Percentiles rank a stretch among this genome's conserved stretches.
Conservation (phyloP, 106 monocot species). For the Dendrobium nobile region DNA sequence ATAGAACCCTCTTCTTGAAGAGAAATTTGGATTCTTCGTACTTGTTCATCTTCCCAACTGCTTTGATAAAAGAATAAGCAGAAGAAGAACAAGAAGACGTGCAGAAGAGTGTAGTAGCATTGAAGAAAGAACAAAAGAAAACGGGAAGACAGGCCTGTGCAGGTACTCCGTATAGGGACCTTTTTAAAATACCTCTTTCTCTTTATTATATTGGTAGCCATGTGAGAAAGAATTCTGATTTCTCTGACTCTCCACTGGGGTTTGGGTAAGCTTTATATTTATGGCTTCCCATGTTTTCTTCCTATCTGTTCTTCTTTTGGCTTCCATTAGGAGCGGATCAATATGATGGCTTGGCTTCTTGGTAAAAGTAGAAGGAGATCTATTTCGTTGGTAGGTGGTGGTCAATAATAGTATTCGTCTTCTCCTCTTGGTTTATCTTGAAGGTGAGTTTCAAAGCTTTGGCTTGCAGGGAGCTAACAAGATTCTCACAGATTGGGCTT, state of each 20-base stretch:
- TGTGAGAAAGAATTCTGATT: neutral
- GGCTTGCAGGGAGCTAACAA: neutral
- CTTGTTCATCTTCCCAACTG: neutral
- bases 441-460: neutral
- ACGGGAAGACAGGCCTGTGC: neutral
- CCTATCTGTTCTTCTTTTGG: neutral
- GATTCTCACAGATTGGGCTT: neutral
- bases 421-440: neutral
- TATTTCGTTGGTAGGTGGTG: neutral
- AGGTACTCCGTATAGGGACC: neutral
- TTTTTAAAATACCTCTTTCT: neutral
- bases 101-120: neutral
- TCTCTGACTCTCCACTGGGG: neutral
- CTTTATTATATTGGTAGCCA: neutral
- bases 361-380: neutral
- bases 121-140: neutral
- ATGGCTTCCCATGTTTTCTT: constrained; percentile 3
- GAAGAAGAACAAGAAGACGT: neutral
- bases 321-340: neutral
- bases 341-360: neutral
- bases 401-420: neutral
- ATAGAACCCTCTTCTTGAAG: neutral
- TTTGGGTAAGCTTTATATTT: neutral
- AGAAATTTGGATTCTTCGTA: neutral
- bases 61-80: neutral